phyloP scores from a whole-genome alignment of 2,329 filamentous ascomycete species.

The Penicillium verrucosum region DNA sequence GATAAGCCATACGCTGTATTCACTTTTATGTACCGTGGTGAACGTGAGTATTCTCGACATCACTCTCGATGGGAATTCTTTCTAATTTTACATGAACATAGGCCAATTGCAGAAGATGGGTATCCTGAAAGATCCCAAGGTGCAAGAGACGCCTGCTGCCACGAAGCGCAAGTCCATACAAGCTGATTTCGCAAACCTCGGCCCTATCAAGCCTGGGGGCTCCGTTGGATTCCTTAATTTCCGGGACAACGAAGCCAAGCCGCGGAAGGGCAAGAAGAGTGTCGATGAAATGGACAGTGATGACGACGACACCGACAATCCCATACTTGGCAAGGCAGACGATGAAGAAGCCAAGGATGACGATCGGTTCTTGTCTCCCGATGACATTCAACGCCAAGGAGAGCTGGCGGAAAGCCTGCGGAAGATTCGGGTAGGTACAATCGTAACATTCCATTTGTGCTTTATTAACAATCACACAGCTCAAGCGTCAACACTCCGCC shows the following conservation, averaged over 20 bases:
- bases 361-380: slow-evolving; percentile 53
- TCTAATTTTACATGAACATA: slow-evolving; percentile 36
- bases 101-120: slow-evolving; percentile 97
- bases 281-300: slow-evolving; percentile 72
- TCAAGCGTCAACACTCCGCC: slow-evolving; percentile 64
- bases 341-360: slow-evolving; percentile 51
- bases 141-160: slow-evolving; percentile 55
- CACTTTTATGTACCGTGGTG: slow-evolving; percentile 95
- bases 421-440: slow-evolving; percentile 59
- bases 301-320: slow-evolving; percentile 62
- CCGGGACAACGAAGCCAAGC: slow-evolving; percentile 61
- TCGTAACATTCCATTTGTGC: background rate
- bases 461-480: slow-evolving; percentile 40
- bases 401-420: slow-evolving; percentile 63
- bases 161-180: slow-evolving; percentile 78
- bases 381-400: slow-evolving; percentile 58
- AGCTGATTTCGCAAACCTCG: slow-evolving; percentile 79
- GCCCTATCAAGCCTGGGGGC: slow-evolving; percentile 78
- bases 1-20: slow-evolving; percentile 96
- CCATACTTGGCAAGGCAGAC: slow-evolving; percentile 63
- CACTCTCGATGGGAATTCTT: background rate
- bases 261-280: slow-evolving; percentile 59
- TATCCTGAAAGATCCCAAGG: slow-evolving; percentile 68
- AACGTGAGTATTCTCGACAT: slow-evolving; percentile 62
- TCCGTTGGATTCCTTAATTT: slow-evolving; percentile 89